Evolutionary conservation across 2,329 filamentous ascomycete species (phyloP).

Genomic region (Mariannaea sp.): DNA sequence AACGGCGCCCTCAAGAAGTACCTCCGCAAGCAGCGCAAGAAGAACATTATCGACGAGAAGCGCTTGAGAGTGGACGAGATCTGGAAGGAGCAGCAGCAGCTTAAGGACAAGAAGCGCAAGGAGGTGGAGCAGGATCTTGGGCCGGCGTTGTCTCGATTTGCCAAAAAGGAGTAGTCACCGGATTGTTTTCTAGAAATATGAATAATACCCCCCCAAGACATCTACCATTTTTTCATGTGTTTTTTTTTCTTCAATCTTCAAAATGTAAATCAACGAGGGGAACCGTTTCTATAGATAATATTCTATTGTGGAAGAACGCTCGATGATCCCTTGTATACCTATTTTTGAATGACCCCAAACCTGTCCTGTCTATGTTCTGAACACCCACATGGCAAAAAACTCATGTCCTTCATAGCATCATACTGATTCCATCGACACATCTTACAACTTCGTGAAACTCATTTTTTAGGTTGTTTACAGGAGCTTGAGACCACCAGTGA

Average conservation of each 20-base stretch:
- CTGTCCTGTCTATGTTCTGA: constrained; percentile 17
- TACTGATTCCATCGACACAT: background rate
- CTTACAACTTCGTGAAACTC: no score
- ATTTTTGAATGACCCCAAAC: constrained; percentile 10
- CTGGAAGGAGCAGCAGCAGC: constrained; percentile 72
- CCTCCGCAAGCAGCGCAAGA: constrained; percentile 86
- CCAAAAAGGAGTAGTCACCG: constrained; percentile 61
- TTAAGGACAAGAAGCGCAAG: constrained; percentile 64
- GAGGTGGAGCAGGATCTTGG: constrained; percentile 77
- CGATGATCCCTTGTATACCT: constrained; percentile 17
- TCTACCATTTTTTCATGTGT: background rate
- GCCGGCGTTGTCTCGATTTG: constrained; percentile 85
- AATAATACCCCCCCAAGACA: constrained; percentile 36
- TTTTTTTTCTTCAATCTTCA: background rate
- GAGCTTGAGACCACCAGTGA: constrained; percentile 85
- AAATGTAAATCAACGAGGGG: background rate
- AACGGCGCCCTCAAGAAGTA: constrained; percentile 89
- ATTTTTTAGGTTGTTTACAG: constrained; percentile 65
- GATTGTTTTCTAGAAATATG: constrained; percentile 26
- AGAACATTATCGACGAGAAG: constrained; percentile 97
- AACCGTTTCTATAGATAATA: background rate
- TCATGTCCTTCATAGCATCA: constrained; percentile 1
- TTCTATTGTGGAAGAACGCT: constrained; percentile 11
- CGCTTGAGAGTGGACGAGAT: constrained; percentile 84
- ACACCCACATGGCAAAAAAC: constrained; percentile 11